phyloP scores from a whole-genome alignment of 345 rosid genomes.

The Conringia planisiliqua region DNA sequence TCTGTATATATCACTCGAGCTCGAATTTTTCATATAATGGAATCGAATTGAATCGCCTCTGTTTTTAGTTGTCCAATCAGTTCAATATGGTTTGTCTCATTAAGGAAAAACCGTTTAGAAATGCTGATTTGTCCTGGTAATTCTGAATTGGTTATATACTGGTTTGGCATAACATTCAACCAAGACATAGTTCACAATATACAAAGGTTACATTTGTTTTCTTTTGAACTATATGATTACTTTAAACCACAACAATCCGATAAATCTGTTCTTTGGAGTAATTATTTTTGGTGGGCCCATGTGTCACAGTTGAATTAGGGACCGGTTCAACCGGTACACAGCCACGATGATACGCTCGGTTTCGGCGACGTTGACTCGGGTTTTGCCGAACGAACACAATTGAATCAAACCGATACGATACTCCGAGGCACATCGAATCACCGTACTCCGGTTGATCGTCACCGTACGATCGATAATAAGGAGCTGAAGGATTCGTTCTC shows the following conservation, averaged over 20 bases:
- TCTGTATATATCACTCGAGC: not conserved
- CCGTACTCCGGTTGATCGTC: not conserved
- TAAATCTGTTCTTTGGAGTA: no score
- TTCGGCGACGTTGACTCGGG: not conserved
- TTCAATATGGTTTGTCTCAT: no score
- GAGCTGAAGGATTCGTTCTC: not conserved
- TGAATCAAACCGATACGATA: not conserved
- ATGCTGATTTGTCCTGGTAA: not conserved
- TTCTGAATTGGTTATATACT: not conserved
- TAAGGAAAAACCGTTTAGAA: no score
- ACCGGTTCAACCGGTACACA: slow-evolving; percentile 11
- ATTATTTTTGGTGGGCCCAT: no score
- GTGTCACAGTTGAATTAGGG: not conserved
- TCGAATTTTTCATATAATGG: not conserved
- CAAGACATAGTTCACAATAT: not conserved
- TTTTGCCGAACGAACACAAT: not conserved
- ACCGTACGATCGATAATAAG: not conserved
- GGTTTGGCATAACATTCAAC: not conserved
- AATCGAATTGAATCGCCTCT: not conserved
- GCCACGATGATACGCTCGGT: not conserved
- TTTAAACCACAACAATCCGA: no score
- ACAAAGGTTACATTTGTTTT: not conserved
- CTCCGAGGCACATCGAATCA: not conserved
- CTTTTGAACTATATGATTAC: no score
- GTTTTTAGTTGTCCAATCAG: not conserved